Conservation (phyloP, 306 rosid species). For the Cucurbita maxima region DNA sequence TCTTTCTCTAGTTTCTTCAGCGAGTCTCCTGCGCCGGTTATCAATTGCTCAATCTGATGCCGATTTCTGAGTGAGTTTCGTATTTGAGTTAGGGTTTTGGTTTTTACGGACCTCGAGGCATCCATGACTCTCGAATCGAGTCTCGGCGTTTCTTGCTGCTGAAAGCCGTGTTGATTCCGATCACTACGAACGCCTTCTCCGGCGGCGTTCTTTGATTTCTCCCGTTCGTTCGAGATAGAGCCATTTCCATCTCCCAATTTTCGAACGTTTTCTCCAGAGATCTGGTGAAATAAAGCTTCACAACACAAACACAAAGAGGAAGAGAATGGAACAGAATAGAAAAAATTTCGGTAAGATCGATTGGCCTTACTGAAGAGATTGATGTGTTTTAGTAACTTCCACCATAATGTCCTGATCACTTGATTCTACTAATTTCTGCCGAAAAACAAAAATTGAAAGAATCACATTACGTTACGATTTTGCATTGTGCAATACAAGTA, state of each 20-base stretch:
- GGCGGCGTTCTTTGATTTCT: constrained; percentile 6
- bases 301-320: neutral
- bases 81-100: neutral
- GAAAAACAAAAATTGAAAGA: neutral
- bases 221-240: constrained; percentile 27
- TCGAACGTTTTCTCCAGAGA: constrained; percentile 65
- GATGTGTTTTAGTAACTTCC: constrained; percentile 67
- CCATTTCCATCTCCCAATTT: constrained; percentile 54
- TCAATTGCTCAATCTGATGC: neutral
- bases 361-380: constrained; percentile 47
- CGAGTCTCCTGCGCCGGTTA: constrained; percentile 23
- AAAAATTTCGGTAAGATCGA: neutral
- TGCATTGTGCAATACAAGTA: neutral
- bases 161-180: constrained; percentile 81
- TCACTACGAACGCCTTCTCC: constrained; percentile 66
- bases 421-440: constrained; percentile 57
- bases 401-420: constrained; percentile 39
- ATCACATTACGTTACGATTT: neutral
- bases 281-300: constrained; percentile 12
- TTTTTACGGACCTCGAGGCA: constrained; percentile 40
- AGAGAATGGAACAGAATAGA: neutral
- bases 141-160: constrained; percentile 73
- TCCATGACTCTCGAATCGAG: constrained; percentile 67
- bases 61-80: neutral
- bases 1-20: constrained; percentile 52